Percentiles rank a stretch among this genome's conserved stretches.
Conservation (phyloP, 2,329 filamentous ascomycete genomes). For the Akanthomyces muscarius region DNA sequence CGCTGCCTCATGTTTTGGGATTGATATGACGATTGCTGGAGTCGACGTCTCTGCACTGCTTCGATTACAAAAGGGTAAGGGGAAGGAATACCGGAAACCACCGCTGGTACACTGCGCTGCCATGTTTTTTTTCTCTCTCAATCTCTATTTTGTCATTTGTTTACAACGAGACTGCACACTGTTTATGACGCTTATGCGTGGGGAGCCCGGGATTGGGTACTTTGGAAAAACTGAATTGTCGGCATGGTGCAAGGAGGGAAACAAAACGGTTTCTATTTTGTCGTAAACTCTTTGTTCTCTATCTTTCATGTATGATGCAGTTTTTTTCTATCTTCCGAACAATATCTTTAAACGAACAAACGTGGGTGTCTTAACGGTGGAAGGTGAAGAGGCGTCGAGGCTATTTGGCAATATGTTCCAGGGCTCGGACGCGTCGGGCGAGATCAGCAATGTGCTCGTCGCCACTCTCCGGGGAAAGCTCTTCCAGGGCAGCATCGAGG, state of each 20-base stretch:
- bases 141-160: constrained; percentile 11
- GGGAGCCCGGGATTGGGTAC: background rate
- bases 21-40: constrained; percentile 12
- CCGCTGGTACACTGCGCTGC: background rate
- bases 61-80: constrained; percentile 9
- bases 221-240: background rate
- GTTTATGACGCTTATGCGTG: constrained; percentile 4
- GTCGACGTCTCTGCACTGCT: constrained; percentile 11
- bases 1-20: background rate
- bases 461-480: constrained; percentile 68
- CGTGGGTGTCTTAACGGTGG: constrained; percentile 20
- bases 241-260: background rate
- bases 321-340: constrained; percentile 16
- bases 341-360: background rate
- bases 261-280: constrained; percentile 1
- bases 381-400: background rate
- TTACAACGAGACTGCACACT: constrained; percentile 11
- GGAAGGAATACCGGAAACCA: constrained; percentile 6
- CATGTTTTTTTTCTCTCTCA: constrained; percentile 16
- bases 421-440: constrained; percentile 63
- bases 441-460: constrained; percentile 85
- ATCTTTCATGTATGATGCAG: constrained; percentile 13
- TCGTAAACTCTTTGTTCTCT: constrained; percentile 40
- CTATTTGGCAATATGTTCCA: constrained; percentile 35
- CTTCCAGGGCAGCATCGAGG: constrained; percentile 70